These are phyloP conservation scores for Sphagnum tenellum DNA, from an alignment of 225 moss, liverwort and hornwort species.

Conservation along the genomic window DNA sequence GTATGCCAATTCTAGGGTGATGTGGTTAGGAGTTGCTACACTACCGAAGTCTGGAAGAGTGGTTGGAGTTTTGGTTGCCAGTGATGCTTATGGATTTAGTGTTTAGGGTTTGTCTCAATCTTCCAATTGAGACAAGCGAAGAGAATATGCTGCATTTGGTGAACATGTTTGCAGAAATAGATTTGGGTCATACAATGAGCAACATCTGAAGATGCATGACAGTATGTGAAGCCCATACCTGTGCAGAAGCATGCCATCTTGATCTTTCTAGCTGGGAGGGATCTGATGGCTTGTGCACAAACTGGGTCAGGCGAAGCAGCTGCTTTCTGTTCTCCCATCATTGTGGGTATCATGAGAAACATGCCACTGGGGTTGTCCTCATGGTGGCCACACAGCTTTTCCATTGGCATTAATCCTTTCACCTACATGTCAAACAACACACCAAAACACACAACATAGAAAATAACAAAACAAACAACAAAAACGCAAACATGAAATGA, in stretches of 20 bases:
- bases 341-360: constrained; percentile 90
- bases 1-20: no score
- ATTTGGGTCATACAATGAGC: constrained; percentile 83
- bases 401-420: constrained; percentile 75
- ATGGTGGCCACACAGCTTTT: constrained; percentile 74
- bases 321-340: constrained; percentile 95
- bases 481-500: no score
- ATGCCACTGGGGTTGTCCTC: constrained; percentile 74
- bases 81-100: constrained; percentile 87
- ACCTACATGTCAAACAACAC: no score
- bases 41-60: constrained; percentile 25
- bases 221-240: constrained; percentile 93
- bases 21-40: constrained; percentile 3
- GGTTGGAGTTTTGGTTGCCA: constrained; percentile 32
- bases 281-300: constrained; percentile 98
- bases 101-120: no score
- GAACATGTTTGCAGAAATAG: constrained; percentile 89
- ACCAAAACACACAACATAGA: no score
- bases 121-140: constrained; percentile 88
- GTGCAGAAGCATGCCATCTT: constrained; percentile 97
- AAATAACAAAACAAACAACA: no score
- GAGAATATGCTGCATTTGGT: constrained; percentile 83
- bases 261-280: constrained; percentile 79
- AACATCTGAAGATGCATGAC: constrained; percentile 79
- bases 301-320: constrained; percentile 97